Base-by-base conservation (phyloP, 371 early-diverging fungal species). In the Dichotomocladium elegans region DNA sequence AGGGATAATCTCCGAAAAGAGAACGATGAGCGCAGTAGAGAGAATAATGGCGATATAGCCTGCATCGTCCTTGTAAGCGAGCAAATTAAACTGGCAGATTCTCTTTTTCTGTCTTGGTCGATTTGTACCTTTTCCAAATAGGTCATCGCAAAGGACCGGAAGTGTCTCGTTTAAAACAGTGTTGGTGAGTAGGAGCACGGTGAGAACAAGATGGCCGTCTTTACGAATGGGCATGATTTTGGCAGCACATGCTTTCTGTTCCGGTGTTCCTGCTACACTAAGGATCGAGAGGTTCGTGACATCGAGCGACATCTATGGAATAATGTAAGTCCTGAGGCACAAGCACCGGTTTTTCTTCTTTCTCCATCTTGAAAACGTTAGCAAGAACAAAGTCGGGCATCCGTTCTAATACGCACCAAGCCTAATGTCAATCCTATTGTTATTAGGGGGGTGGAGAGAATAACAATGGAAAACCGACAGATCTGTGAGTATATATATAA, bases 1-100 rank as follows among this genome's bases (percentile, higher is more conserved):
- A 19, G 93, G 93, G 35, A 93, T 82, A 55, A 93, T 88, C 70
- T 93, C 94, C 44, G 92, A 89, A 69, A 92, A 93, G 19, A 92
- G 57, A 5, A 93, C 86, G 33, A 93, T 79, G 1, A 91, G 58
- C 1, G 71, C 83, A 0, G 91, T 91, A 1, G 92, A 92, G 1
- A 79, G 76, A 21, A 93, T 66, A 25, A 93, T 82, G 5, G 94
- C 92, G 15, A 75, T 58, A 41, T 81, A 77, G 0, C 91, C 90
- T 74, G 21, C 8, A 37, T 12, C n/a, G 2, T 9, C 37, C n/a
- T n/a, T n/a, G n/a, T n/a, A n/a, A n/a, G n/a, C n/a, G n/a, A n/a
- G n/a, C n/a, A n/a, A n/a, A n/a, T n/a, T n/a, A n/a, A n/a, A n/a
- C n/a, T n/a, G n/a, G n/a, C n/a, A n/a, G n/a, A n/a, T 7, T 86